A percentile compares a stretch with the other conserved stretches of the same genome.
phyloP scores from a whole-genome alignment of 176 grass and related monocot species.

The Zoysia pacifica region DNA sequence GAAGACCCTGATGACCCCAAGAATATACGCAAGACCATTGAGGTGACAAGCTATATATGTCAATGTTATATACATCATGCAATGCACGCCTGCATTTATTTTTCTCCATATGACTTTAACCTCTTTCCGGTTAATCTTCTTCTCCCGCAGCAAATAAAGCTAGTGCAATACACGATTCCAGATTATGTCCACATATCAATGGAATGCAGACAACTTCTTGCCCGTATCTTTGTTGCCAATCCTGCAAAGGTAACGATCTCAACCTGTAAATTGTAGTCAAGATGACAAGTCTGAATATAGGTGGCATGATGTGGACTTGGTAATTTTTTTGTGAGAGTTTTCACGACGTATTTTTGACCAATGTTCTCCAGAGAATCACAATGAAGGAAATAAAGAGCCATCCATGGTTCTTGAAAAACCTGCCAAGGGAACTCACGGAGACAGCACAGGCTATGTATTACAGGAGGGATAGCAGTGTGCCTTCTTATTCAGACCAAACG shows the following conservation, averaged over 20 bases:
- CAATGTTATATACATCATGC: neutral
- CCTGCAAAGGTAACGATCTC: constrained; percentile 62
- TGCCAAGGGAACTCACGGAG: constrained; percentile 86
- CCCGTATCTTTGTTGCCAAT: constrained; percentile 73
- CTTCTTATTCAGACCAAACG: constrained; percentile 74
- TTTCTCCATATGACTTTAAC: constrained; percentile 3
- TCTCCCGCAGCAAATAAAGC: constrained; percentile 77
- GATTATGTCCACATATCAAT: constrained; percentile 79
- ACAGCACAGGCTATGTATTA: constrained; percentile 72
- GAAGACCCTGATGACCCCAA: constrained; percentile 91
- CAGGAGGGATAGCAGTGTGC: constrained; percentile 72
- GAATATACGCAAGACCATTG: constrained; percentile 94
- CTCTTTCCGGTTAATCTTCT: constrained; percentile 30
- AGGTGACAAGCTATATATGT: constrained; percentile 44
- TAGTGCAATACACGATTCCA: constrained; percentile 79
- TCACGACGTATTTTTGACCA: constrained; percentile 9
- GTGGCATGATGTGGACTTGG: neutral
- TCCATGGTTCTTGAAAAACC: constrained; percentile 95
- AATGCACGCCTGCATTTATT: neutral
- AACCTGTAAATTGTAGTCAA: neutral
- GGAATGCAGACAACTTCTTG: constrained; percentile 80
- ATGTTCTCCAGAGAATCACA: constrained; percentile 76
- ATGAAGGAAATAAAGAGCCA: constrained; percentile 96
- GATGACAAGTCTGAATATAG: neutral
- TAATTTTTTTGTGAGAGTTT: neutral